phyloP scores from a whole-genome alignment of 306 rosid species.

The Mimosa bimucronata region DNA sequence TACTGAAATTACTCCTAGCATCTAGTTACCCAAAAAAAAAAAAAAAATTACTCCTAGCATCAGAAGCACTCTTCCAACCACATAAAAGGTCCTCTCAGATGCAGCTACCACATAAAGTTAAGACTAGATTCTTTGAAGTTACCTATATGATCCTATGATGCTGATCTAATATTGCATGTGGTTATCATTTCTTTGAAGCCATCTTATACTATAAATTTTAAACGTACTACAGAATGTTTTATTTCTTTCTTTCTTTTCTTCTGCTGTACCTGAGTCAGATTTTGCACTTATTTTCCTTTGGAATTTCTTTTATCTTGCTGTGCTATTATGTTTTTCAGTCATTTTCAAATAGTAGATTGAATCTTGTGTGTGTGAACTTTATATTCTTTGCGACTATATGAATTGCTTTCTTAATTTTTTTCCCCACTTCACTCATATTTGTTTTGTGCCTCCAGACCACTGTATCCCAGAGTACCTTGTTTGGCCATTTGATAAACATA shows the following conservation, averaged over 20 bases:
- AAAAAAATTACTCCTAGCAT: conserved; percentile 26
- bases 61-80: not conserved
- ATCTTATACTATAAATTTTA: not conserved
- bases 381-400: too few relatives aligned
- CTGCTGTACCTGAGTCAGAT: conserved; percentile 19
- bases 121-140: conserved; percentile 5
- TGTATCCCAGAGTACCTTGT: conserved; percentile 53
- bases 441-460: conserved; percentile 50
- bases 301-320: too few relatives aligned
- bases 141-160: not conserved
- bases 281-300: conserved; percentile 1
- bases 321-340: too few relatives aligned
- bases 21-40: too few relatives aligned
- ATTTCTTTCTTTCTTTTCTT: conserved; percentile 5
- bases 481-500: conserved; percentile 69
- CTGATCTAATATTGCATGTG: conserved; percentile 15
- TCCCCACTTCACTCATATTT: too few relatives aligned
- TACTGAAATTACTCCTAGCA: too few relatives aligned
- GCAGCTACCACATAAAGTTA: conserved; percentile 15
- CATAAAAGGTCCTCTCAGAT: conserved; percentile 3
- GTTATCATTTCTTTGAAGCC: conserved; percentile 10
- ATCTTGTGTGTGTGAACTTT: too few relatives aligned
- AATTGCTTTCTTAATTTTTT: not conserved
- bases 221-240: not conserved
- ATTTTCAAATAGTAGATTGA: too few relatives aligned